Percentiles rank a stretch among this genome's conserved stretches.
Evolutionary conservation across 257 asterid genomes (phyloP).

Genomic region (Petunia axillaris): DNA sequence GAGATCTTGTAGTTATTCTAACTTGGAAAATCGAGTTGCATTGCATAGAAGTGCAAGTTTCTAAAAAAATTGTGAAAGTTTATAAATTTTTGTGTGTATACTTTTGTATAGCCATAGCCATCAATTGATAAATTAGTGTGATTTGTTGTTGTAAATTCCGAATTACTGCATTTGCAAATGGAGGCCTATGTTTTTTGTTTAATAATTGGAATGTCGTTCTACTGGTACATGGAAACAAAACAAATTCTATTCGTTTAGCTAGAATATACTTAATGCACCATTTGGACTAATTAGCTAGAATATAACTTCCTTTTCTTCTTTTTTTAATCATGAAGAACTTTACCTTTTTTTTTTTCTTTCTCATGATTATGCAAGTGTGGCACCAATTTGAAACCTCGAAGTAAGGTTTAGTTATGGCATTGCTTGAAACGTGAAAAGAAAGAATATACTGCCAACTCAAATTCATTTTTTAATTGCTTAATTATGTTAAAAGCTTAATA

Average conservation of each 20-base stretch:
- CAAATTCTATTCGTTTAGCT: background rate
- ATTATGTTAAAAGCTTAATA: background rate
- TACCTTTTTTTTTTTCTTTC: background rate
- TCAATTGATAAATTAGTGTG: slow-evolving; percentile 13
- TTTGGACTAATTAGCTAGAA: background rate
- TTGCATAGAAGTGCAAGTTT: slow-evolving; percentile 49
- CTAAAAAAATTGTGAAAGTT: slow-evolving; percentile 8
- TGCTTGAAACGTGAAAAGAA: no score
- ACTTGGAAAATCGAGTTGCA: slow-evolving; percentile 25
- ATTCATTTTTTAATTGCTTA: background rate
- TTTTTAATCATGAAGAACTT: background rate
- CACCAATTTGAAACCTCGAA: background rate
- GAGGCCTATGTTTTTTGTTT: background rate
- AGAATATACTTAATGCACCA: background rate
- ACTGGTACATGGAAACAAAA: background rate
- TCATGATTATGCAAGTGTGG: background rate
- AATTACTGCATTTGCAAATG: slow-evolving; percentile 12
- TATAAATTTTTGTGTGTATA: slow-evolving; percentile 5
- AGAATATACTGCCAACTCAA: no score
- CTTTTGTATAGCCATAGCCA: slow-evolving; percentile 28
- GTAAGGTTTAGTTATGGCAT: background rate
- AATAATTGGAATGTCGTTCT: no score
- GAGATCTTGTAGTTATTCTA: slow-evolving; percentile 33
- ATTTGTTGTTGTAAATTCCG: background rate
- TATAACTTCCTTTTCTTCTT: background rate